Base-by-base conservation (phyloP, 2,329 filamentous ascomycete species). In the Colletotrichum agaves region DNA sequence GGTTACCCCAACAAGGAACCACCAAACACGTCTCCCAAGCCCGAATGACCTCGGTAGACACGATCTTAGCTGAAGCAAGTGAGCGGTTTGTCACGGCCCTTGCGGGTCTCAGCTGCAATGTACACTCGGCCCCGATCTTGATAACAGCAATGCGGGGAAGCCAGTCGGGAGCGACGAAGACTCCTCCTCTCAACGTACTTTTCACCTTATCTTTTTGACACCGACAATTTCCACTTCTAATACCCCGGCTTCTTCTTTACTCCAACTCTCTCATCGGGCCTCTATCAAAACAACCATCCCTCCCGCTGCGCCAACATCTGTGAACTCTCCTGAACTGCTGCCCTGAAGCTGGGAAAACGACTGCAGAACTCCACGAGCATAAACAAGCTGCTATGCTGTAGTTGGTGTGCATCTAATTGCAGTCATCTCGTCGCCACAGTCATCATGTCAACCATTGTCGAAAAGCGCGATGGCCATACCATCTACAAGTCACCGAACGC, bases 401-500 rank as follows among this genome's bases (percentile, higher is more conserved):
- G 7, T 15, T 5, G 10, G 35, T 4, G 35, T 12, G 13, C 13
- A 15, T 37, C 6, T 5, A 2, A 37, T 15, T 37, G 35, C 35
- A 37, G 2, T 13, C 4, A 27, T 37, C 35, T 37, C 13, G 35
- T 37, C 12, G 35, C 35, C 10, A 15, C 35, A 2, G 35, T 19
- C 55, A 57, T 5, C 2, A 71, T 71, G 69, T 50, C 63, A 15
- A 63, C 69, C 0, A 57, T 71, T 12, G 63, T 71, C 10, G 69
- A 71, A 56, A 66, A 60, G 19, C 63, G 62, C 11, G 58, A 31
- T 8, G 55, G 60, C 50, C 59, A 69, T 41, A 78, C 78, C 72
- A 78, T 83, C 53, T 84, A 83, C 71, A 75, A 75, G 44, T 70
- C 79, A 2, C 73, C 72, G 33, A 71, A 76, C 44, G 67, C 70